Conservation (phyloP, 148 eudicot species). For the Polygonum maritimum region DNA sequence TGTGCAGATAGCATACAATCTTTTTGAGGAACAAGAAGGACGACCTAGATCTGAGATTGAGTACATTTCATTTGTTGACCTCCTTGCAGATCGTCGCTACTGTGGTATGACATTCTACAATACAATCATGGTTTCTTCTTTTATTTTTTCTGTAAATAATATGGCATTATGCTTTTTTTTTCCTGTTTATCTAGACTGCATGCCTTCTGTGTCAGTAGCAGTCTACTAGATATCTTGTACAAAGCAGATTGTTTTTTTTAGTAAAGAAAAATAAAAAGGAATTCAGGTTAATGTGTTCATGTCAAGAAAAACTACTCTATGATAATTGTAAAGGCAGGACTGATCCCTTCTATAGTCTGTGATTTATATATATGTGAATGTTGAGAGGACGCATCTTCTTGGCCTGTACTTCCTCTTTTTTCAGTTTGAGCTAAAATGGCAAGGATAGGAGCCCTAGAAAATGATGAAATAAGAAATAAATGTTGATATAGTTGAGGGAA, state of each 20-base stretch:
- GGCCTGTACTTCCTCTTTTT: not conserved
- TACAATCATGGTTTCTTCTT: conserved; percentile 24
- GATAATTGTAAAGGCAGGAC: not conserved
- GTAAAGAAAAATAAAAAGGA: not conserved
- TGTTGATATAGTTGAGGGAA: not conserved
- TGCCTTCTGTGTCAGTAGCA: not conserved
- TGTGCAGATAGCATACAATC: conserved; percentile 75
- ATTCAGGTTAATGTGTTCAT: not conserved
- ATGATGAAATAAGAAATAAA: not conserved
- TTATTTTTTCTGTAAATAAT: conserved; percentile 17
- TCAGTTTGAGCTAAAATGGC: not conserved
- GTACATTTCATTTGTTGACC: conserved; percentile 87
- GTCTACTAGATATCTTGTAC: not conserved
- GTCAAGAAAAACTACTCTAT: not conserved
- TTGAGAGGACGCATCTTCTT: not conserved
- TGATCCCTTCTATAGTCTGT: not conserved
- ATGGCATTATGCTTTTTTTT: conserved; percentile 17
- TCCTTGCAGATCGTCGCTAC: conserved; percentile 91
- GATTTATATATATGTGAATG: not conserved
- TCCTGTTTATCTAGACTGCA: not conserved
- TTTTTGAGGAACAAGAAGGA: conserved; percentile 88
- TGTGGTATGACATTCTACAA: conserved; percentile 42
- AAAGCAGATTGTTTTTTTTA: not conserved
- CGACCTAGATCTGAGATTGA: conserved; percentile 48
- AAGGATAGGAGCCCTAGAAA: not conserved